A percentile compares a stretch with the other conserved stretches of the same genome.
Conservation (phyloP, 2,329 filamentous ascomycete species). For the Beauveria brongniartii region DNA sequence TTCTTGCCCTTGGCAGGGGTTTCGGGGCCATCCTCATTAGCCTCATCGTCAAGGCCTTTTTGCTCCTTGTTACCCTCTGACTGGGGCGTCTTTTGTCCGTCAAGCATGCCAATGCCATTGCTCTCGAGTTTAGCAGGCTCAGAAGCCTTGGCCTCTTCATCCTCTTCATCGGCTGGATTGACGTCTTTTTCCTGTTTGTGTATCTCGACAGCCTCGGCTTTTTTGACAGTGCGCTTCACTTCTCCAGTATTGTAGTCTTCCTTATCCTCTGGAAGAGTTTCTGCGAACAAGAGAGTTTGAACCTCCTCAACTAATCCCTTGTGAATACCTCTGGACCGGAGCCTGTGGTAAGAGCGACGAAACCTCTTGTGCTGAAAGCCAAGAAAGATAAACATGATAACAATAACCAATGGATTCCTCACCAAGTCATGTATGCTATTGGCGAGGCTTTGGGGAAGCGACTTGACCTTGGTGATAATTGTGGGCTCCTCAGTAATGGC, state of each 20-base stretch:
- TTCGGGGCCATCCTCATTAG: constrained; percentile 13
- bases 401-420: constrained; percentile 44
- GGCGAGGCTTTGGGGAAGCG: constrained; percentile 40
- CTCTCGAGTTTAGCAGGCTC: background rate
- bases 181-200: background rate
- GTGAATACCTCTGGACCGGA: constrained; percentile 22
- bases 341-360: constrained; percentile 29
- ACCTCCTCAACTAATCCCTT: constrained; percentile 14
- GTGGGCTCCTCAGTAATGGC: constrained; percentile 28
- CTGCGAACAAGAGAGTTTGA: constrained; percentile 3
- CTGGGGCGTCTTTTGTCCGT: background rate
- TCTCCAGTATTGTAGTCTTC: background rate
- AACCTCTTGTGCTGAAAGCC: constrained; percentile 40
- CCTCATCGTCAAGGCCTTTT: constrained; percentile 10
- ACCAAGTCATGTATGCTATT: constrained; percentile 47
- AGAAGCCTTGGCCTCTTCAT: background rate
- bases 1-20: constrained; percentile 51
- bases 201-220: background rate
- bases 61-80: background rate
- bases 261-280: constrained; percentile 4
- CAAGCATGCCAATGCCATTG: background rate
- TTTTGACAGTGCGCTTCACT: background rate
- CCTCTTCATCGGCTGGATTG: background rate
- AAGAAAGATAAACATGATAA: constrained; percentile 34
- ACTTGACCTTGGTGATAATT: constrained; percentile 42